Base-by-base conservation (phyloP, 345 rosid genomes). In the Pistacia vera region DNA sequence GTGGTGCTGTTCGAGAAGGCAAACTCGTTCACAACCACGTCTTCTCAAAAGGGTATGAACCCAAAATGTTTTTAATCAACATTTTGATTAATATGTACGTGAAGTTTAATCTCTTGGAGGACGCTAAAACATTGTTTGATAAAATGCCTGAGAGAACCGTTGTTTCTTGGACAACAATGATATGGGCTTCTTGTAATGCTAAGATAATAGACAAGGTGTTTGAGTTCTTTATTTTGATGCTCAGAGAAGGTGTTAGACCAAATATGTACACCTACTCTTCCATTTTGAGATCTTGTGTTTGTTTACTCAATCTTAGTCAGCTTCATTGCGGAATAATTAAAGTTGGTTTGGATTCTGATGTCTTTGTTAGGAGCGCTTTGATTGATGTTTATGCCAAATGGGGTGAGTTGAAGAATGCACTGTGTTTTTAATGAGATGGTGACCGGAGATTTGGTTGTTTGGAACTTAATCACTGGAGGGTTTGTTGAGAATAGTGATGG, bases 141-240 rank as follows among this genome's bases (percentile, higher is more conserved):
- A 33, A 74, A 83, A 78, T 85, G 81, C 78, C 83, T 71, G 61
- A 78, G 1, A 80, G 84, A 67, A 76, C 78, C 49, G 83, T 83
- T 80, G 70, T 83, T 76, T 85, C 97, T 49, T 92, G 94, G 97
- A 92, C 97, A n/a, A 89, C 94, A 0, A 72, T 92, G 79, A 90
- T 92, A 38, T 83, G 93, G 41, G 94, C 90, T 73, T 90, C 78
- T 16, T 71, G 91, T n/a, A 78, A 74, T 75, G 70, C 66, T 1
- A 85, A 71, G 6, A 63, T 79, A 41, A 79, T 76, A 28, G 48
- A 51, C 0, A 83, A 78, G 76, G 86, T 83, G 33, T 52, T 80
- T 22, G 63, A 85, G 79, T 79, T 80, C 48, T 79, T 90, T 62
- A 79, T 84, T 71, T 44, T 76, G 69, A 92, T 90, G 95, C 72